Evolutionary conservation across 352 stramenopile genomes (phyloP).

Genomic region (Globisporangium canariense): DNA sequence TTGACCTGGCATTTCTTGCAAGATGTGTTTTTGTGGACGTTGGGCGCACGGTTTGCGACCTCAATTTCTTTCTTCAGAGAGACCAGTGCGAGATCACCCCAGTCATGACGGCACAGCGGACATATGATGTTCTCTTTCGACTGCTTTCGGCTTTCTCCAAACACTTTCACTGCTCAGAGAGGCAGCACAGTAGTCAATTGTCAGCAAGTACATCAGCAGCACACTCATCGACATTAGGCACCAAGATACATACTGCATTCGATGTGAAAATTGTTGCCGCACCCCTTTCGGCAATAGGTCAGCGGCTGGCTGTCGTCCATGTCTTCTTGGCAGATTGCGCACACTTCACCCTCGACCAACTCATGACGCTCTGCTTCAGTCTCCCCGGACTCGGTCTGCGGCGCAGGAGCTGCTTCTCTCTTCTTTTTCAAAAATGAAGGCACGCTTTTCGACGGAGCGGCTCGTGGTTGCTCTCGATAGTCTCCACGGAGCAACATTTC

Average conservation of each 20-base stretch:
- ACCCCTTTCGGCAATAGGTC: conserved; percentile 77
- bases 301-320: conserved; percentile 60
- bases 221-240: neutral
- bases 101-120: conserved; percentile 80
- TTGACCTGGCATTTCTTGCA: conserved; percentile 79
- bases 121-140: conserved; percentile 86
- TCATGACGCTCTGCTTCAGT: conserved; percentile 45
- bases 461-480: conserved; percentile 40
- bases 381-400: conserved; percentile 22
- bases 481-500: conserved; percentile 61
- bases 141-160: conserved; percentile 72
- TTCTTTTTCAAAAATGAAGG: conserved; percentile 43
- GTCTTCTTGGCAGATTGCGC: conserved; percentile 82
- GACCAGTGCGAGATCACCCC: conserved; percentile 59
- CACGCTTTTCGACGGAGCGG: conserved; percentile 18
- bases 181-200: neutral
- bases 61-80: conserved; percentile 73
- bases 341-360: conserved; percentile 73
- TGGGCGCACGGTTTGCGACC: conserved; percentile 60
- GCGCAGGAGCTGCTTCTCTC: conserved; percentile 18
- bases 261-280: conserved; percentile 74
- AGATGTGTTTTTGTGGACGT: conserved; percentile 61
- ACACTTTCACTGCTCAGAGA: conserved; percentile 64
- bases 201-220: neutral
- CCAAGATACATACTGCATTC: conserved; percentile 45